Percentiles rank a stretch among this genome's conserved stretches.
These are phyloP conservation scores for Phaeomoniella chlamydospora DNA, from an alignment of 2,329 filamentous ascomycete genomes.

Conservation along the genomic window DNA sequence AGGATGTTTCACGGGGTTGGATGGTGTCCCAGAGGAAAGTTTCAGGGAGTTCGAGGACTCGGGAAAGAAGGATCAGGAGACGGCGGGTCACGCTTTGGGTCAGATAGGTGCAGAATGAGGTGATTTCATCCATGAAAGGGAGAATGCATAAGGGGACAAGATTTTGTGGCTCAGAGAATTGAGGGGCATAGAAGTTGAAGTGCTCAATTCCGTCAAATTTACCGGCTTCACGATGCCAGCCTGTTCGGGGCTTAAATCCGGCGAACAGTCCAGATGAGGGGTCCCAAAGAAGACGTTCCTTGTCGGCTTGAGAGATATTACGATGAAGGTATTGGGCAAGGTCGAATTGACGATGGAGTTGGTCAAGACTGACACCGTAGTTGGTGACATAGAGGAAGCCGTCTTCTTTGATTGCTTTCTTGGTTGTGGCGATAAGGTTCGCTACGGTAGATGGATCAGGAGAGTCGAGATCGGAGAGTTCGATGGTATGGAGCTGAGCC, in stretches of 20 bases:
- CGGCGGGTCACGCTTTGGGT: constrained; percentile 32
- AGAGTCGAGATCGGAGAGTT: constrained; percentile 29
- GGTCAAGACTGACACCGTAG: constrained; percentile 33
- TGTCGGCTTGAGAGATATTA: constrained; percentile 36
- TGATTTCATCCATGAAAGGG: constrained; percentile 36
- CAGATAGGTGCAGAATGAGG: constrained; percentile 31
- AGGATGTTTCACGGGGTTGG: constrained; percentile 23
- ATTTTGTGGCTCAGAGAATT: constrained; percentile 24
- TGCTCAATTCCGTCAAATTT: constrained; percentile 36
- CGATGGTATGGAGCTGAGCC: constrained; percentile 26
- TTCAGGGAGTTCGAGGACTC: constrained; percentile 29
- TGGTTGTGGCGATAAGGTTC: constrained; percentile 26
- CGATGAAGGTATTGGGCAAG: constrained; percentile 35
- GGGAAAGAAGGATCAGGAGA: constrained; percentile 24
- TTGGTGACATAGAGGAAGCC: constrained; percentile 35
- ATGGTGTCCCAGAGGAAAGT: constrained; percentile 30
- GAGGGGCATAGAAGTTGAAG: constrained; percentile 37
- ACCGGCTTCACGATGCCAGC: constrained; percentile 23
- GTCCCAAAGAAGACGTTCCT: constrained; percentile 30
- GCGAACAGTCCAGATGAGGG: constrained; percentile 34
- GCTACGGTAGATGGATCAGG: constrained; percentile 27
- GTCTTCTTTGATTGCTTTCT: constrained; percentile 27
- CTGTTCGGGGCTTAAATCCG: constrained; percentile 30
- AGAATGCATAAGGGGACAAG: constrained; percentile 29
- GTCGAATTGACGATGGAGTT: constrained; percentile 35